Evolutionary conservation across 2,329 filamentous ascomycete species (phyloP), one percentile per base, ranked within the genome.

Genomic region (Phialemoniopsis sp.): DNA sequence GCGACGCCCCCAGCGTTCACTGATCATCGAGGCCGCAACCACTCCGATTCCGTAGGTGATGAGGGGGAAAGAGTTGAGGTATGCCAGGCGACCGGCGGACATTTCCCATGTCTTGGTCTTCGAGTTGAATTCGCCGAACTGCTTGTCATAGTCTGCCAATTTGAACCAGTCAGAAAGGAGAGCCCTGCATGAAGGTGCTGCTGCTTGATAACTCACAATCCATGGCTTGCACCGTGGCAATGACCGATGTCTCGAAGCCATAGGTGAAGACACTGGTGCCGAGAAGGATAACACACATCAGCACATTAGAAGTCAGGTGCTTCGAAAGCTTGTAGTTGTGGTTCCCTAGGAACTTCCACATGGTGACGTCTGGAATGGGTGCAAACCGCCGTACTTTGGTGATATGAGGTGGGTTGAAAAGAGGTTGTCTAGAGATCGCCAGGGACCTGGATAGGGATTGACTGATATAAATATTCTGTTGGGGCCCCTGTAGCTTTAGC

Each of bases 221-320:
- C 49, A 51, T 51, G 15, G 49, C 49, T 39, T 51, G 49, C 4
- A 44, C 45, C 1, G 49, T 49, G 26, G 43, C 45, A 30, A 51
- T 33, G 15, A 49, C 47, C 18, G 47, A 45, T 8, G 37, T 46
- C 29, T 51, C 46, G 38, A 47, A 51, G 12, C 49, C 49, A 29
- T 47, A 51, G 8, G 47, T 39, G 32, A 51, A 51, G 37, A 50
- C 49, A 29, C 46, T 49, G 32, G 45, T 43, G 30, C 44, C 46
- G n/a, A 51, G 39, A 2, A 47, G 40, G 29, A 51, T 29, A 9
- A 47, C 42, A 21, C 47, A 42, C 30, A 45, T 34, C 31, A 50
- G 19, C 29, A 49, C 32, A 12, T 50, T 51, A 2, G 44, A 44
- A 13, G 47, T 50, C 16, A 51, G 37, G 26, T 46, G 37, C 21